Conservation (phyloP, 768 basidiomycete species). For the Cytidiella melzeri region DNA sequence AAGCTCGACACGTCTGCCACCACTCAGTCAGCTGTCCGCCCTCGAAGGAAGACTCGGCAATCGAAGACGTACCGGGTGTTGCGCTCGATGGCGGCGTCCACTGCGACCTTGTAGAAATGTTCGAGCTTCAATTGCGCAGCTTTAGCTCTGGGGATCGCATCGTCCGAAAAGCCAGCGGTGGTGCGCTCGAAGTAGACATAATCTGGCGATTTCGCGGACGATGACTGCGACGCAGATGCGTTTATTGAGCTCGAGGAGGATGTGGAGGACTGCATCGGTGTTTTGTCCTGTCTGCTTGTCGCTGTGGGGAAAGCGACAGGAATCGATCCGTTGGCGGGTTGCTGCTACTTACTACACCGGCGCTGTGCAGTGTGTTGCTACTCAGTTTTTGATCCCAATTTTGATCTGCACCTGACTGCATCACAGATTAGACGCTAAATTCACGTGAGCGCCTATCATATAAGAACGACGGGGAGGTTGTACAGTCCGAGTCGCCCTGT, state of each 20-base stretch:
- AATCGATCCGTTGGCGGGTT: neutral
- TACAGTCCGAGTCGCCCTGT: too few relatives aligned
- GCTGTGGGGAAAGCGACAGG: neutral
- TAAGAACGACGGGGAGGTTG: too few relatives aligned
- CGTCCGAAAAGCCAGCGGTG: slow-evolving; percentile 69
- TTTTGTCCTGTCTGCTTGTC: slow-evolving; percentile 4
- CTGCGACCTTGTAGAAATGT: slow-evolving; percentile 94
- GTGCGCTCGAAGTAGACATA: slow-evolving; percentile 94
- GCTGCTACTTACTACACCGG: too few relatives aligned
- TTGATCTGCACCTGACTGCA: neutral
- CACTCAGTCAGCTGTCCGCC: neutral
- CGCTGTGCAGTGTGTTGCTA: too few relatives aligned
- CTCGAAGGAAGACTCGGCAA: neutral
- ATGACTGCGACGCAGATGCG: slow-evolving; percentile 11
- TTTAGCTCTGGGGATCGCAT: slow-evolving; percentile 78
- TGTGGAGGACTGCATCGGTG: slow-evolving; percentile 16
- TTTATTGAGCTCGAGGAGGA: slow-evolving; percentile 19
- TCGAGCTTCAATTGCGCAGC: slow-evolving; percentile 93
- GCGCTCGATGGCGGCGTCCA: slow-evolving; percentile 91
- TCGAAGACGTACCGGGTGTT: slow-evolving; percentile 67
- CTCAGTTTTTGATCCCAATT: neutral
- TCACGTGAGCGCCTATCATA: too few relatives aligned
- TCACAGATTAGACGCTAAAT: too few relatives aligned
- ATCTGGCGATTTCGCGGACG: slow-evolving; percentile 46
- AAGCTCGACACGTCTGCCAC: slow-evolving; percentile 73